Evolutionary conservation across 2,329 filamentous ascomycete species (phyloP).

Genomic region (Nigrospora osmanthi): DNA sequence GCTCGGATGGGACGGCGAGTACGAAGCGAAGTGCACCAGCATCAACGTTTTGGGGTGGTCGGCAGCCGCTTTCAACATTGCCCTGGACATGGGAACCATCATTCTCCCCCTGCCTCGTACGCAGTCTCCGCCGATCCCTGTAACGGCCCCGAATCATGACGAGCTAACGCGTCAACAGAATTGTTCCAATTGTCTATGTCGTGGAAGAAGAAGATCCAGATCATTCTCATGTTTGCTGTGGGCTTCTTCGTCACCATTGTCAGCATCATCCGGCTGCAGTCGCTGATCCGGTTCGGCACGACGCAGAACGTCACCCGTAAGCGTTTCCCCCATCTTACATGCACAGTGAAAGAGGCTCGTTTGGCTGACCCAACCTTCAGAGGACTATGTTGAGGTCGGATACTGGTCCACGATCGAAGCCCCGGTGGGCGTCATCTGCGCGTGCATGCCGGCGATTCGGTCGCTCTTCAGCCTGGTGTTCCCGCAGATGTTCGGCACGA

Average conservation of each 20-base stretch:
- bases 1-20: slow-evolving; percentile 23
- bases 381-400: slow-evolving; percentile 21
- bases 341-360: too few species aligned
- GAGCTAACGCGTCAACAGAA: background rate
- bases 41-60: slow-evolving; percentile 23
- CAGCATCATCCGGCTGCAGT: slow-evolving; percentile 18
- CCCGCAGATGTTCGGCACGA: slow-evolving; percentile 18
- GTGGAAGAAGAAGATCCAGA: slow-evolving; percentile 20
- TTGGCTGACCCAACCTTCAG: slow-evolving; percentile 5
- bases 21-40: slow-evolving; percentile 19
- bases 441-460: slow-evolving; percentile 23
- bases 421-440: slow-evolving; percentile 21
- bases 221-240: slow-evolving; percentile 24
- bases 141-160: background rate
- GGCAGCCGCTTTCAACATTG: slow-evolving; percentile 22
- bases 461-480: slow-evolving; percentile 18
- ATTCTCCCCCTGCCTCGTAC: slow-evolving; percentile 22
- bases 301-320: slow-evolving; percentile 17
- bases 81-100: slow-evolving; percentile 20
- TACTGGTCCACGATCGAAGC: slow-evolving; percentile 26
- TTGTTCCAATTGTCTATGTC: slow-evolving; percentile 19
- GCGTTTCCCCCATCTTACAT: slow-evolving; percentile 2
- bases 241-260: slow-evolving; percentile 20
- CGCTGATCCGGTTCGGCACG: slow-evolving; percentile 16
- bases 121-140: slow-evolving; percentile 1